Percentiles rank a stretch among this genome's conserved stretches.
phyloP scores from a whole-genome alignment of 2,329 filamentous ascomycete species.

The Beauveria sp. region DNA sequence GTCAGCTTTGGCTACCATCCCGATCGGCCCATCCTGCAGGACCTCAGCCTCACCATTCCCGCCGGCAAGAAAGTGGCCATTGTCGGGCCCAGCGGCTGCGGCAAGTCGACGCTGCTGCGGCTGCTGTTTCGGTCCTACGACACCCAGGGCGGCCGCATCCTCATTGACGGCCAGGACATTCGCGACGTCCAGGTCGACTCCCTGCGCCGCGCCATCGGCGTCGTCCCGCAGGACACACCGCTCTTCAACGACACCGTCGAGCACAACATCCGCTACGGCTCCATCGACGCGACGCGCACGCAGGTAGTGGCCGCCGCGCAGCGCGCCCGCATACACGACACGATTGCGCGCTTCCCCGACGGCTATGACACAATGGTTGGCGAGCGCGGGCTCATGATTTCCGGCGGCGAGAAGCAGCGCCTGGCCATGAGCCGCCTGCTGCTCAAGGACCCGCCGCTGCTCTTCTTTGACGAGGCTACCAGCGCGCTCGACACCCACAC shows the following conservation, averaged over 20 bases:
- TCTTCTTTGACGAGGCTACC: constrained; percentile 95
- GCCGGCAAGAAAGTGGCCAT: constrained; percentile 94
- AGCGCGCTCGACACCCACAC: constrained; percentile 90
- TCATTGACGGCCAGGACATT: constrained; percentile 91
- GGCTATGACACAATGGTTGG: constrained; percentile 88
- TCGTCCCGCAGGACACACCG: constrained; percentile 94
- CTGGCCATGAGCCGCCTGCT: constrained; percentile 77
- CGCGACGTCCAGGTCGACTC: constrained; percentile 75
- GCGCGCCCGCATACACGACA: constrained; percentile 78
- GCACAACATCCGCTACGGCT: constrained; percentile 92
- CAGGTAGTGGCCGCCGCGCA: constrained; percentile 70
- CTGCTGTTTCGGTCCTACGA: constrained; percentile 95
- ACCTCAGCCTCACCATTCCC: constrained; percentile 81
- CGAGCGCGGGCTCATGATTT: constrained; percentile 94
- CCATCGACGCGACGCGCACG: constrained; percentile 66
- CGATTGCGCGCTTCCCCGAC: constrained; percentile 71
- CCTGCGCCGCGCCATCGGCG: constrained; percentile 77
- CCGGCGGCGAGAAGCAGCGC: constrained; percentile 87
- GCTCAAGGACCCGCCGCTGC: constrained; percentile 78
- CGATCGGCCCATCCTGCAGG: constrained; percentile 78
- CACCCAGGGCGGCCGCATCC: constrained; percentile 72
- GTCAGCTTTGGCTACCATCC: constrained; percentile 89
- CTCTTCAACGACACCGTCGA: constrained; percentile 95
- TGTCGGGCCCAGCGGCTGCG: constrained; percentile 90
- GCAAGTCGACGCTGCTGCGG: constrained; percentile 87